Base-by-base conservation (phyloP, 306 rosid species). In the Vigna trinervia region DNA sequence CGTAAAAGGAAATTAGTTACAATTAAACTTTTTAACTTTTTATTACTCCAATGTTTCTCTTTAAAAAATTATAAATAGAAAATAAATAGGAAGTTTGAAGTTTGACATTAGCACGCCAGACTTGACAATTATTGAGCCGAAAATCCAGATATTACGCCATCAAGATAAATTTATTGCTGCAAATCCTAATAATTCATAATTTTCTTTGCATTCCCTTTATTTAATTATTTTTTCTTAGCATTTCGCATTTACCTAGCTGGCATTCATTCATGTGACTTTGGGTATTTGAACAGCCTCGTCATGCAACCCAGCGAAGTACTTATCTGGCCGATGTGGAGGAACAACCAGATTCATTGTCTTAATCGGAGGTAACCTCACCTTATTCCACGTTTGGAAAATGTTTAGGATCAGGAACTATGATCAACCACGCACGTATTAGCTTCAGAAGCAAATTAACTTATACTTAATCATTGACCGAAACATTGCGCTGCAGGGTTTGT, bases 271-370 rank as follows among this genome's bases (percentile, higher is more conserved):
- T 47, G 64, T 87, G 76, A 85, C 63, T 76, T 61, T 69, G 80
- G 81, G 38, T 38, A 38, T 64, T 79, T 68, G 39, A 67, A 76
- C 93, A 92, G 97, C 32, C 43, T 78, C 87, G 28, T 32, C 81
- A 41, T 92, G 98, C 92, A 78, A 47, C 82, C 85, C 93, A 4
- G 74, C 78, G 1, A 90, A 71, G 79, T 92, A 87, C 87, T 45
- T 89, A 75, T 85, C 89, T 22, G 90, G 90, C 47, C 61, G 85
- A 83, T 95, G 98, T 51, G 93, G 97, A 85, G 92, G 91, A 59
- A 65, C 81, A 57, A 63, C 88, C 7, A 85, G 91, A 79, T 68
- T 91, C 66, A 78, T 90, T 60, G 80, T 86, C 74, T 83, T 95
- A 59, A 79, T 94, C 45, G 98, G 96, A 89, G 96, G 97, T 93